Conservation (phyloP, 306 rosid species). For the Castanopsis chinensis region DNA sequence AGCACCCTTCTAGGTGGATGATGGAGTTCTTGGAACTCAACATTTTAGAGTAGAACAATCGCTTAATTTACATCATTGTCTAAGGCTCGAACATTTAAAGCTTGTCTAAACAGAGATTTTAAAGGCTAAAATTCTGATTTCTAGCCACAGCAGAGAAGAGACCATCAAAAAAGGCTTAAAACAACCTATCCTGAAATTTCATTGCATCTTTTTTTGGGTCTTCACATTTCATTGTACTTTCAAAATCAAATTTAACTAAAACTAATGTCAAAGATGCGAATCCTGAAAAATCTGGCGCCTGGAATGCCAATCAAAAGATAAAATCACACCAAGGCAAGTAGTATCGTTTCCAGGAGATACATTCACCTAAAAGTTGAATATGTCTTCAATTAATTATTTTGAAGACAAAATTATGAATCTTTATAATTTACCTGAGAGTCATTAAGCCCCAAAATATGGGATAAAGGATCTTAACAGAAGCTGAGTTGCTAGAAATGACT, state of each 20-base stretch:
- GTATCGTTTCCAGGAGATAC: not conserved
- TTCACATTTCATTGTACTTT: too few species aligned
- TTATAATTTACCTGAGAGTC: conserved; percentile 75
- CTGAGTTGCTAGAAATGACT: conserved; percentile 86
- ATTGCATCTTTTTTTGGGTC: too few species aligned
- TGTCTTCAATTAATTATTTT: not conserved
- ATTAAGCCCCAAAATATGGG: conserved; percentile 99
- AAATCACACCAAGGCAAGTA: not conserved
- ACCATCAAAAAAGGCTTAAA: not conserved
- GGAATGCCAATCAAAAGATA: not conserved
- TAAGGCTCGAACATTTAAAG: too few species aligned
- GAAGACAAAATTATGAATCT: not conserved
- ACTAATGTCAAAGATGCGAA: too few species aligned
- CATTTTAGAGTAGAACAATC: not conserved
- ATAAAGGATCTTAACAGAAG: conserved; percentile 86
- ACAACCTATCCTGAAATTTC: not conserved
- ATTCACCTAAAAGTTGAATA: not conserved
- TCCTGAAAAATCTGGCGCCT: not conserved
- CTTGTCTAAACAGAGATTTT: too few species aligned
- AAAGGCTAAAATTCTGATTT: not conserved
- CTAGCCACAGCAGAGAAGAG: not conserved
- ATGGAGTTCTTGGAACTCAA: not conserved
- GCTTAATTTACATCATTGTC: too few species aligned
- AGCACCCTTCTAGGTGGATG: not conserved
- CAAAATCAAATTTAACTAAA: too few species aligned